phyloP scores from a whole-genome alignment of 176 grass and related monocot genomes.

The Chrysopogon serrulatus region DNA sequence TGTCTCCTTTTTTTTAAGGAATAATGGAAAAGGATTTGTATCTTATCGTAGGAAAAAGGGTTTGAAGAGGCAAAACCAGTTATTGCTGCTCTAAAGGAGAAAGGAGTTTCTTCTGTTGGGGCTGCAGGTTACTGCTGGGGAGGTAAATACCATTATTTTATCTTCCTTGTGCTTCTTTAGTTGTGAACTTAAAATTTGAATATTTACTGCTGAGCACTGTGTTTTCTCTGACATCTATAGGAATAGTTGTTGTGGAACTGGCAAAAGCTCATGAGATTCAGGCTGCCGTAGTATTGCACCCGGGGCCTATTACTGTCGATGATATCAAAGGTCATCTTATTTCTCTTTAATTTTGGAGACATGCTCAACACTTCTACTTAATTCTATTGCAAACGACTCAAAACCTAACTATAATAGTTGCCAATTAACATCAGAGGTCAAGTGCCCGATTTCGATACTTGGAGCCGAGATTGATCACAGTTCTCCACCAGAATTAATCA shows the following conservation, averaged over 20 bases:
- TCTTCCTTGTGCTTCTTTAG: background rate
- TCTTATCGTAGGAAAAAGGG: conserved; percentile 37
- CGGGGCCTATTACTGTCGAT: conserved; percentile 45
- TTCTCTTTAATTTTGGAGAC: background rate
- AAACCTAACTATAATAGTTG: background rate
- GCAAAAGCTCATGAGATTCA: conserved; percentile 52
- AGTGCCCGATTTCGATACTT: conserved; percentile 60
- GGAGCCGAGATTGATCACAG: conserved; percentile 53
- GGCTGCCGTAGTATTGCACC: conserved; percentile 53
- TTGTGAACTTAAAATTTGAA: background rate
- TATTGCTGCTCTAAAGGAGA: conserved; percentile 60
- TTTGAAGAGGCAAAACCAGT: conserved; percentile 71
- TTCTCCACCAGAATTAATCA: conserved; percentile 52
- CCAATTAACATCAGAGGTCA: conserved; percentile 41
- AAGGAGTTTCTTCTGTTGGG: conserved; percentile 48
- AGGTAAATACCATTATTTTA: conserved; percentile 30
- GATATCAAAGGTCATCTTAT: conserved; percentile 36
- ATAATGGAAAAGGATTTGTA: background rate
- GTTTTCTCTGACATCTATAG: conserved; percentile 13
- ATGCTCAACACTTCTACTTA: too few species aligned
- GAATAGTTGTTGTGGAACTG: conserved; percentile 49
- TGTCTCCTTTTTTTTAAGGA: background rate
- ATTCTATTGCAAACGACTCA: background rate
- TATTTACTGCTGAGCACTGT: background rate
- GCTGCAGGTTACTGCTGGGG: conserved; percentile 86